Evolutionary conservation across 148 eudicot genomes (phyloP), one percentile per base, ranked within the genome.

Genomic region (Vaccinium darrowii): DNA sequence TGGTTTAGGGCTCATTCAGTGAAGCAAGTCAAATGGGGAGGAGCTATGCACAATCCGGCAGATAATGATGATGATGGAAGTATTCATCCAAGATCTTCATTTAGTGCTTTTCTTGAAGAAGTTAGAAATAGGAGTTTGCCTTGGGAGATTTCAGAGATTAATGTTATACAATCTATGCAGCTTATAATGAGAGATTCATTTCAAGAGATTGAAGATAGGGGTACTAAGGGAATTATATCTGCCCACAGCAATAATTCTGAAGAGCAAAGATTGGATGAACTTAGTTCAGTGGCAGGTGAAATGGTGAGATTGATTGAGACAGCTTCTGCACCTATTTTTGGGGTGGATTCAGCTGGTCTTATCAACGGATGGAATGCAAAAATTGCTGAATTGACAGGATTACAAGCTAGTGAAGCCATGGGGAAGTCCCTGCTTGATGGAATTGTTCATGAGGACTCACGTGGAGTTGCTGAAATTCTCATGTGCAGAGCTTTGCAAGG

Each of bases 351-450:
- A 39, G 60, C 77, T 50, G 91, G 92, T 62, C 8, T 84, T 23
- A 85, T 89, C 82, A 90, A 90, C 82, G 90, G 91, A 25, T 90
- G 92, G 92, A 90, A 89, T 71, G 84, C 87, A 16, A 88, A 90
- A 78, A 86, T 89, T 12, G 83, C 86, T n/a, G 88, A 90, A 71
- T 50, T 90, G 57, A 90, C 88, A 2, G 92, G 92, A 67, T 69
- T 90, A 39, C 21, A 81, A 75, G 85, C 85, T 67, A 47, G 47
- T 36, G 88, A 89, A 75, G 92, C 92, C n/a, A 80, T 86, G 25
- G 92, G 92, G 78, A 90, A 87, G 84, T 84, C 87, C 0, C 50
- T 90, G 51, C 43, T 86, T 51, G 36, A 79, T 84, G 91, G 87
- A 39, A 43, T 88, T 79, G 56, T 89, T 84, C 89, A 83, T 2